A percentile compares a stretch with the other conserved stretches of the same genome.
Evolutionary conservation across 2,329 filamentous ascomycete genomes (phyloP).

Genomic region (Emydomyces testavorans): DNA sequence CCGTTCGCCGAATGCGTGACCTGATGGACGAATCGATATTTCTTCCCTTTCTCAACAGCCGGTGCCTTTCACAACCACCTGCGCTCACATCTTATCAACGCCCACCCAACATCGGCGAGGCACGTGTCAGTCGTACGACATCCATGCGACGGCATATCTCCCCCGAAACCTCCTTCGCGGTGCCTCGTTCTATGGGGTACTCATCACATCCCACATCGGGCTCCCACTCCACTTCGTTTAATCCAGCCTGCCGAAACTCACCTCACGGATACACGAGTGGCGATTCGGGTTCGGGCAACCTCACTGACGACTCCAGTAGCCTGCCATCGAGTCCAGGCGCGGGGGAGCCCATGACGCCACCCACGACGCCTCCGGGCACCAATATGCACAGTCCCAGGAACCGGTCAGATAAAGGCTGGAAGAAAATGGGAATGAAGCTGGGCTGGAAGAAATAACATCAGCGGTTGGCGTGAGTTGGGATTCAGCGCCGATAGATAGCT

Average conservation of each 20-base stretch:
- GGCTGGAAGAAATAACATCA: conserved; percentile 32
- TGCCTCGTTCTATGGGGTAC: conserved; percentile 15
- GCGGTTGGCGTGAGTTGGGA: not conserved
- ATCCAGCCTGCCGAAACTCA: conserved; percentile 25
- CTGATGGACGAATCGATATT: conserved; percentile 96
- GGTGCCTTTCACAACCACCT: conserved; percentile 22
- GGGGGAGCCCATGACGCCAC: conserved; percentile 41
- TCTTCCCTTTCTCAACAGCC: conserved; percentile 74
- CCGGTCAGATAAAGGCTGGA: conserved; percentile 40
- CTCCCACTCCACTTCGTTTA: conserved; percentile 17
- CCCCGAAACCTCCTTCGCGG: conserved; percentile 16
- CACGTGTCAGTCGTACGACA: conserved; percentile 11
- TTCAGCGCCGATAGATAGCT: not conserved
- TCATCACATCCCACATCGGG: conserved; percentile 23
- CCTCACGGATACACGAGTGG: conserved; percentile 30
- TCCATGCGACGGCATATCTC: conserved; percentile 16
- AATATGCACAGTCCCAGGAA: conserved; percentile 34
- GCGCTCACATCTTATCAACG: conserved; percentile 1
- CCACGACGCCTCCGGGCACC: conserved; percentile 40
- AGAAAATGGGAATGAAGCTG: conserved; percentile 43
- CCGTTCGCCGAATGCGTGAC: conserved; percentile 81
- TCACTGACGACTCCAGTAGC: conserved; percentile 39
- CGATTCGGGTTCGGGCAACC: conserved; percentile 28
- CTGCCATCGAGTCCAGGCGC: conserved; percentile 31
- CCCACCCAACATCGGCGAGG: conserved; percentile 5